Evolutionary conservation across 2,329 filamentous ascomycete species (phyloP).

Genomic region (Xylaria polymorpha): DNA sequence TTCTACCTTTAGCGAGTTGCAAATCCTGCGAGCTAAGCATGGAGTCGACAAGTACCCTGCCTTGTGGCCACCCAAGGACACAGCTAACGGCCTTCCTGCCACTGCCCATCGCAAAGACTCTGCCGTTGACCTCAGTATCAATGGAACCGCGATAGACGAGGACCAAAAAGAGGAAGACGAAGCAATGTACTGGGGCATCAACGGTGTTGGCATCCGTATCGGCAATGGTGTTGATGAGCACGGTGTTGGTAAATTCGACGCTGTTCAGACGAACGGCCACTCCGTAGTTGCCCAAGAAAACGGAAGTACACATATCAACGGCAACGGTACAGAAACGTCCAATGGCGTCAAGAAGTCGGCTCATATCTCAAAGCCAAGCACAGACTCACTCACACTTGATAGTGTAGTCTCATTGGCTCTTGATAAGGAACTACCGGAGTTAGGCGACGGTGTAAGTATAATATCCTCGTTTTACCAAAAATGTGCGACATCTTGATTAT

Average conservation of each 20-base stretch:
- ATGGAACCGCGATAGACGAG: neutral
- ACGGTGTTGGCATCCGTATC: slow-evolving; percentile 21
- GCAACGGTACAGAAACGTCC: neutral
- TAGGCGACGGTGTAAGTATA: neutral
- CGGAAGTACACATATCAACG: neutral
- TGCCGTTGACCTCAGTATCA: neutral
- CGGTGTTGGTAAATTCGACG: slow-evolving; percentile 14
- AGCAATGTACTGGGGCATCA: slow-evolving; percentile 22
- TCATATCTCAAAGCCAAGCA: slow-evolving; percentile 2
- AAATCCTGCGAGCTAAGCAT: slow-evolving; percentile 18
- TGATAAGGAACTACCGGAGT: slow-evolving; percentile 3
- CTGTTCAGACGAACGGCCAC: neutral
- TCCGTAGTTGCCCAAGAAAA: neutral
- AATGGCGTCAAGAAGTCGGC: slow-evolving; percentile 9
- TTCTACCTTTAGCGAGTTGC: slow-evolving; percentile 16
- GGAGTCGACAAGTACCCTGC: slow-evolving; percentile 18
- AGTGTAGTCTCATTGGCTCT: slow-evolving; percentile 19
- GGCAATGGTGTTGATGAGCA: slow-evolving; percentile 22
- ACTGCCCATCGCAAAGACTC: slow-evolving; percentile 5
- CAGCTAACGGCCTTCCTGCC: neutral
- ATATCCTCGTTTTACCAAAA: neutral
- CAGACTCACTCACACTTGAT: slow-evolving; percentile 15
- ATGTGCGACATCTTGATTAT: neutral
- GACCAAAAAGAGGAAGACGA: neutral
- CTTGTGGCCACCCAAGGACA: slow-evolving; percentile 10